Percentiles rank a stretch among this genome's conserved stretches.
Conservation (phyloP, 257 asterid genomes). For the Osmanthus fragrans region DNA sequence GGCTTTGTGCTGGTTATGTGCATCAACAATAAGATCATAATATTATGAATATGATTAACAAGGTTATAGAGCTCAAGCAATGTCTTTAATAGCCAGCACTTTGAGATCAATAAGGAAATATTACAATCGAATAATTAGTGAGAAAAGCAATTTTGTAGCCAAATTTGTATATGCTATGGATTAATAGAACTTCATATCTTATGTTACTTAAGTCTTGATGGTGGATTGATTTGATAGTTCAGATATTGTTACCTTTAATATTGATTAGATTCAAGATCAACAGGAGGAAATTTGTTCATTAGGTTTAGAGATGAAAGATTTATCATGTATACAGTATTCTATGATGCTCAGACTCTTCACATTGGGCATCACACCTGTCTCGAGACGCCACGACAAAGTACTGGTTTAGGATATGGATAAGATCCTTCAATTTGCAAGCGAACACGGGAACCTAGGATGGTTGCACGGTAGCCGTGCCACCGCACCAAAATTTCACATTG, state of each 20-base stretch:
- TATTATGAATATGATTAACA: neutral
- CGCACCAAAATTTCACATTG: no score
- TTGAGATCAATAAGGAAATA: neutral
- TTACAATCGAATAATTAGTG: neutral
- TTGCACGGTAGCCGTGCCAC: no score
- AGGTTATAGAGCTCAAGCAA: neutral
- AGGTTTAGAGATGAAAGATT: neutral
- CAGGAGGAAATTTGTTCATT: no score
- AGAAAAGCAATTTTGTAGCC: neutral
- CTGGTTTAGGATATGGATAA: no score
- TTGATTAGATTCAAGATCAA: no score
- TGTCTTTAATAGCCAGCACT: neutral
- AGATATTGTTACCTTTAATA: no score
- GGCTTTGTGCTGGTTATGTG: neutral
- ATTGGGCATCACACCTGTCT: no score
- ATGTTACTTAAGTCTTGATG: neutral
- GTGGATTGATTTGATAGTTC: no score
- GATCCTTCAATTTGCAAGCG: no score
- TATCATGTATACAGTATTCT: neutral
- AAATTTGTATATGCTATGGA: neutral
- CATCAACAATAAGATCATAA: neutral
- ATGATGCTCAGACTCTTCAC: no score
- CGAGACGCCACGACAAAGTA: no score
- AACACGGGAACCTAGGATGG: no score
- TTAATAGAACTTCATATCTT: neutral